Evolutionary conservation across 192 early-diverging fungal species (phyloP).

Genomic region (Coemansia sp.): DNA sequence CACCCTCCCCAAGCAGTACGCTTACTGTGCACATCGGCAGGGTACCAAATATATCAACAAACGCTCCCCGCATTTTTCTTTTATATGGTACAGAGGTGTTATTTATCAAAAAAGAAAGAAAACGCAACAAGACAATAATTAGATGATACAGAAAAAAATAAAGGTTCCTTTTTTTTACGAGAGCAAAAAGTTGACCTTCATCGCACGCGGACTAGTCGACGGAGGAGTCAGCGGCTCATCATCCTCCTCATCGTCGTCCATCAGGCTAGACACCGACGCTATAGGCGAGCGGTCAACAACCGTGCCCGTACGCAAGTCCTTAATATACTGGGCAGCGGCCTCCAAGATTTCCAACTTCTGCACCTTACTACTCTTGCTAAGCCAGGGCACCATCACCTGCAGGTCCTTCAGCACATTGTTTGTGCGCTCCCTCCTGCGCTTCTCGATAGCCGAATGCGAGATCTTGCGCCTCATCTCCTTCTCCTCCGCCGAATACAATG

Average conservation of each 20-base stretch:
- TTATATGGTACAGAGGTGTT: constrained; percentile 2
- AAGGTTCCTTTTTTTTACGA: constrained; percentile 7
- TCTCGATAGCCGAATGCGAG: constrained; percentile 82
- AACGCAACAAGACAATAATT: neutral
- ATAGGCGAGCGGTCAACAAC: neutral
- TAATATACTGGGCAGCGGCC: constrained; percentile 32
- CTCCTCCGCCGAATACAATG: constrained; percentile 39
- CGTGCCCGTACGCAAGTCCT: constrained; percentile 16
- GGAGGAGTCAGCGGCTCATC: constrained; percentile 2
- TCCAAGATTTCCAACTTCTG: constrained; percentile 39
- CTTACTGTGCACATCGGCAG: neutral
- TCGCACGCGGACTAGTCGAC: constrained; percentile 9
- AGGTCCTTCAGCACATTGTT: constrained; percentile 81
- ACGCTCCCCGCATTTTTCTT: neutral
- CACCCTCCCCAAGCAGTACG: neutral
- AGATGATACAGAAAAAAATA: constrained; percentile 3
- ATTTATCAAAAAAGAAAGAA: constrained; percentile 2
- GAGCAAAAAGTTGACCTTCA: constrained; percentile 39
- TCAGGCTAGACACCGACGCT: neutral
- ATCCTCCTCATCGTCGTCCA: constrained; percentile 13
- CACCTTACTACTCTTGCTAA: constrained; percentile 33
- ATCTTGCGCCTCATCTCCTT: constrained; percentile 74
- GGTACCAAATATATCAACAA: neutral
- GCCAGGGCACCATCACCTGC: constrained; percentile 68
- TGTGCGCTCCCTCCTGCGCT: constrained; percentile 79